These are phyloP conservation scores for Cinchona pubescens DNA, from an alignment of 257 asterid genomes.

Conservation along the genomic window DNA sequence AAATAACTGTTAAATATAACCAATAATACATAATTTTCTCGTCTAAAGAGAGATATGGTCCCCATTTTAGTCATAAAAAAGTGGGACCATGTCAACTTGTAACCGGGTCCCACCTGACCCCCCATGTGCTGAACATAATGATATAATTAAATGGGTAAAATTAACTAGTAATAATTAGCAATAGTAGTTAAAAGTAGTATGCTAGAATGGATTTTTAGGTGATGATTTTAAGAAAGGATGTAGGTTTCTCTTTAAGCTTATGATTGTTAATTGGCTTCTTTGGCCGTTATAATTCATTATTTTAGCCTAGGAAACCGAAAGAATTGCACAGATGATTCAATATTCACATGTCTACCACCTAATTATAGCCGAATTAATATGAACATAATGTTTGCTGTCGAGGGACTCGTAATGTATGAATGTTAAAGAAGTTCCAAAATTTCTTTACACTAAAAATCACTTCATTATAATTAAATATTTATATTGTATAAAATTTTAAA, in stretches of 20 bases:
- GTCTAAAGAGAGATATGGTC: neutral
- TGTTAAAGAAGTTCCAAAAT: too few species aligned
- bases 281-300: neutral
- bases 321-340: neutral
- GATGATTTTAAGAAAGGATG: slow-evolving; percentile 2
- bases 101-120: slow-evolving; percentile 22
- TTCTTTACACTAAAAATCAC: too few species aligned
- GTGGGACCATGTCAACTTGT: slow-evolving; percentile 32
- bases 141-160: neutral
- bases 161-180: slow-evolving; percentile 9
- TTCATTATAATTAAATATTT: too few species aligned
- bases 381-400: too few species aligned
- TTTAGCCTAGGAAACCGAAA: slow-evolving; percentile 1
- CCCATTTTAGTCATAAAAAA: slow-evolving; percentile 31
- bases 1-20: too few species aligned
- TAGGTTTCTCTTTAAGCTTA: slow-evolving; percentile 5
- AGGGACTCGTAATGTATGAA: too few species aligned
- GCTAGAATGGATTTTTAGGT: slow-evolving; percentile 10
- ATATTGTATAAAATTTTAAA: too few species aligned
- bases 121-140: slow-evolving; percentile 37
- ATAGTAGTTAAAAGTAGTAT: neutral
- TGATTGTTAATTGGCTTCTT: neutral
- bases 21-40: too few species aligned
- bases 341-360: slow-evolving; percentile 6
- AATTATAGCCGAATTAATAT: too few species aligned